Evolutionary conservation across 257 asterid species (phyloP), one percentile per base, ranked within the genome.

Genomic region (Plectranthus barbatus): DNA sequence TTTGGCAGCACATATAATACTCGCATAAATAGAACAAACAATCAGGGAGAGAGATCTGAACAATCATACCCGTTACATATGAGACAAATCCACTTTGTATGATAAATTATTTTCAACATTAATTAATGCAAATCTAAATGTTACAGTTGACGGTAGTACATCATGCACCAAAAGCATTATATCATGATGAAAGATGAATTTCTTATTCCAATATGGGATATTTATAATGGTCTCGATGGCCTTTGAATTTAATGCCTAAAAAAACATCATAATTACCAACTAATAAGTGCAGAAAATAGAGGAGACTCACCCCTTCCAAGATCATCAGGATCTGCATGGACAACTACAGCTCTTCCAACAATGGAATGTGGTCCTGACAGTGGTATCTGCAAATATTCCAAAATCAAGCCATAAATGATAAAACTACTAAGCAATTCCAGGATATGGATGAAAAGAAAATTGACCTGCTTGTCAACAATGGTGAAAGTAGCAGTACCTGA

Each of bases 301-400:
- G 57, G 8, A 21, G 57, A 42, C 94, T 47, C 69, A 86, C 99
- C 99, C 77, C 77, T 86, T 70, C 97, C 99, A 33, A 92, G 89
- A 82, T 92, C 97, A 74, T 93, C 99, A 23, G 95, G 94, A 76
- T 93, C 99, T 36, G 78, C 94, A 81, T 93, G 99, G 54, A 93
- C 96, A 57, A 93, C 99, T 11, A 90, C 97, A 49, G 99, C 97
- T 66, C 99, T 83, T 73, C 99, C 99, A 67, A 93, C 74, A 23
- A 93, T 72, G 65, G 99, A 87, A 70, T 85, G 56, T 37, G 86
- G 79, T 62, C 99, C 99, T 20, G 83, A 64, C 56, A 93, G 90
- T 24, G 97, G 94, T 63, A 93, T 82, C 99, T 92, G 77, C 41
- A 49, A 37, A 17, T 21, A 33, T 12, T 56, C 5, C 3, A 15